phyloP scores from a whole-genome alignment of 495 filamentous ascomycete species.

The Tetracladium setigerum region DNA sequence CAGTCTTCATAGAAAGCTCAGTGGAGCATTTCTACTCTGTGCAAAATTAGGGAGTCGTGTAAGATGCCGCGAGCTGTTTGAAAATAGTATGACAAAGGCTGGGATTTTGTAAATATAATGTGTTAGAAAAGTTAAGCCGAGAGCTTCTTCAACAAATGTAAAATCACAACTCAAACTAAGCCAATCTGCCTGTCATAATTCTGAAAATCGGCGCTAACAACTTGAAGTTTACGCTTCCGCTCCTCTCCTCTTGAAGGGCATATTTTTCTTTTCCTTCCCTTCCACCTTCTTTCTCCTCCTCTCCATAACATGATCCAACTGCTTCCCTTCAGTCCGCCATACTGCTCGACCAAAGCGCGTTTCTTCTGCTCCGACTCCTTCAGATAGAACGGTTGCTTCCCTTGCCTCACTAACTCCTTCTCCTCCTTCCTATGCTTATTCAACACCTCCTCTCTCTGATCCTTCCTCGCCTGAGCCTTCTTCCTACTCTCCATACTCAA shows the following conservation, averaged over 20 bases:
- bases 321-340: constrained; percentile 67
- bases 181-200: not conserved
- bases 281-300: constrained; percentile 76
- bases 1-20: constrained; percentile 89
- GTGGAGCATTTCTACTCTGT: constrained; percentile 91
- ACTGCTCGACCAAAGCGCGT: constrained; percentile 68
- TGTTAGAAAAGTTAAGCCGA: not conserved
- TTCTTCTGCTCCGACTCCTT: constrained; percentile 90
- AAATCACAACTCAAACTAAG: constrained; percentile 2
- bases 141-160: not conserved
- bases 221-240: constrained; percentile 7
- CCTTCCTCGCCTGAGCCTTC: constrained; percentile 58
- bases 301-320: constrained; percentile 75
- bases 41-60: constrained; percentile 79
- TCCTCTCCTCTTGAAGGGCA: constrained; percentile 60
- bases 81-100: constrained; percentile 23
- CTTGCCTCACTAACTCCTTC: constrained; percentile 72
- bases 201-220: not conserved
- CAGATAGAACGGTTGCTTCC: constrained; percentile 88
- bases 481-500: constrained; percentile 61
- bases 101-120: constrained; percentile 8
- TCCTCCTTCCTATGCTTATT: constrained; percentile 71
- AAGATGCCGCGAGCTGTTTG: constrained; percentile 74
- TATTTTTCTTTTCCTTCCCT: constrained; percentile 68
- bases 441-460: constrained; percentile 56